These are phyloP conservation scores for Solanum sejunctum DNA, from an alignment of 257 asterid genomes.

Conservation along the genomic window DNA sequence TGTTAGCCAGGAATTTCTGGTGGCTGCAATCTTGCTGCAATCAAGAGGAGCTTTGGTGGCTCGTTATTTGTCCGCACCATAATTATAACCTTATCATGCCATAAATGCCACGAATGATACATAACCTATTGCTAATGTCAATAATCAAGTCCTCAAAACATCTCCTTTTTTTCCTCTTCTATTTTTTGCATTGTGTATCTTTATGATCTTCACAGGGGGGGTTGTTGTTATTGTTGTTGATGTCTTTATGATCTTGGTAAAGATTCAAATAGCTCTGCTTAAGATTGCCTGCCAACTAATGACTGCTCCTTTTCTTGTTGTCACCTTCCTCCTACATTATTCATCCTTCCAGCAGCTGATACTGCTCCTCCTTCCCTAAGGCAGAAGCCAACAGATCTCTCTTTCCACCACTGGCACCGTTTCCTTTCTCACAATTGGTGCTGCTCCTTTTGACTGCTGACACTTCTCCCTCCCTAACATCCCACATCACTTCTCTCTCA, in stretches of 20 bases:
- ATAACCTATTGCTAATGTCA: not conserved
- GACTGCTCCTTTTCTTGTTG: not conserved
- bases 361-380: not conserved
- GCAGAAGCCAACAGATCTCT: not conserved
- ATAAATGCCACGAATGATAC: not conserved
- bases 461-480: not conserved
- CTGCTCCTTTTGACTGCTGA: not conserved
- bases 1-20: not conserved
- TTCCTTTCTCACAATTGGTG: not conserved
- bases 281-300: not conserved
- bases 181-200: not conserved
- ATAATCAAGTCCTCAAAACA: not conserved
- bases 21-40: not conserved
- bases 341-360: not conserved
- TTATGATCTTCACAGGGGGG: not conserved
- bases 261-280: not conserved
- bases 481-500: not conserved
- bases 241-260: not conserved
- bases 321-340: not conserved
- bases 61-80: not conserved
- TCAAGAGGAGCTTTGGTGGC: not conserved
- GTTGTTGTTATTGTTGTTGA: not conserved
- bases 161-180: not conserved
- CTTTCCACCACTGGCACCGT: not conserved
- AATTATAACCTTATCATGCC: not conserved